Percentiles rank a stretch among this genome's conserved stretches.
These are phyloP conservation scores for Leccinum fibrillosum DNA, from an alignment of 768 basidiomycete species.

Conservation along the genomic window DNA sequence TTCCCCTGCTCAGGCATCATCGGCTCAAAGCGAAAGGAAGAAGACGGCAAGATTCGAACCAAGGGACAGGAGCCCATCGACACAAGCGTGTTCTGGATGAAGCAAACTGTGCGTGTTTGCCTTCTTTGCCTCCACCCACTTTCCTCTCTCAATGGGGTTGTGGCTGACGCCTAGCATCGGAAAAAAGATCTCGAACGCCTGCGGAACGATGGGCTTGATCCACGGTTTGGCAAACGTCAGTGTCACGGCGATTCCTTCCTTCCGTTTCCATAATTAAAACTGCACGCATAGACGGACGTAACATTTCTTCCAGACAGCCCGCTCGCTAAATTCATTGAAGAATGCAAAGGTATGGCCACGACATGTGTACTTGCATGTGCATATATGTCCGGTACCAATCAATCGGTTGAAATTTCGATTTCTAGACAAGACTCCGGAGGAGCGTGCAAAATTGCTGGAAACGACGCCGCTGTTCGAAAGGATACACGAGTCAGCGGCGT, in stretches of 20 bases:
- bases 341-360: conserved; percentile 50
- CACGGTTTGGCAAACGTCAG: conserved; percentile 81
- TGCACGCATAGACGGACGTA: conserved; percentile 48
- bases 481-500: conserved; percentile 72
- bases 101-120: conserved; percentile 67
- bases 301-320: conserved; percentile 54
- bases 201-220: conserved; percentile 84
- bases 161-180: not conserved
- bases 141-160: not conserved
- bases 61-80: conserved; percentile 50
- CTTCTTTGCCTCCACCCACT: not conserved
- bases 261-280: not conserved
- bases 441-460: conserved; percentile 74
- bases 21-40: conserved; percentile 49
- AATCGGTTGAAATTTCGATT: not conserved
- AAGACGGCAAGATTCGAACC: conserved; percentile 54
- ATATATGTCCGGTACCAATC: not conserved
- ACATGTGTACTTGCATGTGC: not conserved
- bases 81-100: conserved; percentile 78
- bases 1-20: conserved; percentile 67
- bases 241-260: conserved; percentile 5
- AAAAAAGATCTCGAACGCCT: conserved; percentile 72
- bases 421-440: conserved; percentile 63
- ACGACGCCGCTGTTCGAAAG: conserved; percentile 71
- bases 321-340: conserved; percentile 62